Base-by-base conservation (phyloP, 345 rosid species). In the Hibiscus trionum region DNA sequence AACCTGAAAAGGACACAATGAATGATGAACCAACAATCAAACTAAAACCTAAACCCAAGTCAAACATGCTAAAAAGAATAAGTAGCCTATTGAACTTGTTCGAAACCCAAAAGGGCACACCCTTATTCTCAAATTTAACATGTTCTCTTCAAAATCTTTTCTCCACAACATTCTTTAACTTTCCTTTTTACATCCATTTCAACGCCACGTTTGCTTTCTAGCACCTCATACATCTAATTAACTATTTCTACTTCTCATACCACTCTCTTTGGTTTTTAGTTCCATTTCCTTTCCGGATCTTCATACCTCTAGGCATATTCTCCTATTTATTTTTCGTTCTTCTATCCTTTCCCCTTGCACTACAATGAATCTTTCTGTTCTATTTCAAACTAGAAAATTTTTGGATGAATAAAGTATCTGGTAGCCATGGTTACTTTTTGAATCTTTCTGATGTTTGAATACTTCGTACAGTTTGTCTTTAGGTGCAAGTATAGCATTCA, bases 1-100 rank as follows among this genome's bases (percentile, higher is more conserved):
- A 82, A 61, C 98, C 97, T 93, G 86, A 74, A 70, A 76, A 61
- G 71, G 14, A 65, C 70, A 81, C 15, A 15, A 7, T 3, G 24
- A 49, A 67, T 67, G 42, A 49, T 67, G 57, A 58, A 1, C 21
- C 12, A 42, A 65, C 24, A 66, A 29, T 27, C 16, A 64, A 39
- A 47, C 4, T 47, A 16, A 67, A 27, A 66, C 17, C n/a, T 15
- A 66, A 15, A 49, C 2, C 39, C 71, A 49, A 27, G 27, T 27
- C 56, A 11, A 66, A 46, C 11, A 66, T 9, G 39, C 58, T 67
- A 49, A 29, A 66, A 26, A 66, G 39, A 66, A 26, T 47, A 24
- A 49, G 24, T 66, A 47, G 24, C 4, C 19, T 0, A 44, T 14
- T 49, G 12, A 12, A 49, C 53, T 6, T 44, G 31, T 12, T 47